Evolutionary conservation across 495 filamentous ascomycete genomes (phyloP).

Genomic region (Lepidopterella palustris): DNA sequence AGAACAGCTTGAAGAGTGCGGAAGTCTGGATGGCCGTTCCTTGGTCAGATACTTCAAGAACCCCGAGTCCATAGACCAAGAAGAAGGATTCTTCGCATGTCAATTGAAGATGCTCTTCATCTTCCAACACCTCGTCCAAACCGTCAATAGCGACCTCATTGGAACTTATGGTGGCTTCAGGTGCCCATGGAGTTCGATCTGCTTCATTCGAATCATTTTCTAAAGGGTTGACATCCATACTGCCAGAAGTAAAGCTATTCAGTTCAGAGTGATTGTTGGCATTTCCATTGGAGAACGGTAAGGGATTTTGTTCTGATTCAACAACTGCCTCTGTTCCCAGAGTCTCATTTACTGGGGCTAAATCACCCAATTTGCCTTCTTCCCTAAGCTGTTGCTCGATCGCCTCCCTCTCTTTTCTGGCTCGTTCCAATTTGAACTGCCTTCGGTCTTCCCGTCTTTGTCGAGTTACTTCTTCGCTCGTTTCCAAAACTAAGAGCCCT

Average conservation of each 20-base stretch:
- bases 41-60: conserved; percentile 59
- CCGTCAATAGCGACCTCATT: background rate
- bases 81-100: conserved; percentile 91
- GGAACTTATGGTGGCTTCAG: background rate
- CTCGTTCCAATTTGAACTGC: conserved; percentile 81
- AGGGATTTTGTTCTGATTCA: background rate
- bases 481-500: conserved; percentile 54
- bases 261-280: background rate
- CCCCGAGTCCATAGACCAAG: conserved; percentile 72
- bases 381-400: conserved; percentile 64
- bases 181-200: too few species aligned
- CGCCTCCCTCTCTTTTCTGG: conserved; percentile 71
- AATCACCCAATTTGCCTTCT: conserved; percentile 45
- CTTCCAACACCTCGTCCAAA: conserved; percentile 40
- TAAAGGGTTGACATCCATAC: too few species aligned
- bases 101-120: conserved; percentile 89
- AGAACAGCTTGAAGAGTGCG: conserved; percentile 37
- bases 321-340: background rate
- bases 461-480: conserved; percentile 73
- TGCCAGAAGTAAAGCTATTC: background rate
- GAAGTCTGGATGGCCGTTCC: conserved; percentile 31
- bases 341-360: background rate
- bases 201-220: too few species aligned
- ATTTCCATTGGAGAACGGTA: background rate
- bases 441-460: conserved; percentile 71